A percentile compares a stretch with the other conserved stretches of the same genome.
These are phyloP conservation scores for Solanum gandarillasii DNA, from an alignment of 257 asterid genomes.

Conservation along the genomic window DNA sequence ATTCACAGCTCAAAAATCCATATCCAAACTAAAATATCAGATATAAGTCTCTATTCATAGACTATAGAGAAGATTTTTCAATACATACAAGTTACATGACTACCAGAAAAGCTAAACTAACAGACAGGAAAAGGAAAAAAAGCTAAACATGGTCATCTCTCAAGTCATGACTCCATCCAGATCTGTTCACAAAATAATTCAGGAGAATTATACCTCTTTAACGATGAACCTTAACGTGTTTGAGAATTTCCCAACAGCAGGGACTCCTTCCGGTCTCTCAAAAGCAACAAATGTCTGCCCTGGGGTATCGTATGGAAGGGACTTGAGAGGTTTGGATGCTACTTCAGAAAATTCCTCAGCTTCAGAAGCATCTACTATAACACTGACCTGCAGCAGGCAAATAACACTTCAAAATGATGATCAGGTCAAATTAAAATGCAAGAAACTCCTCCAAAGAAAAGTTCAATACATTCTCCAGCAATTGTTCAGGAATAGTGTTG, in stretches of 20 bases:
- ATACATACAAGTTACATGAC: background rate
- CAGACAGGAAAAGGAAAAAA: background rate
- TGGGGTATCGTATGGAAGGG: slow-evolving; percentile 87
- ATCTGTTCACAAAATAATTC: background rate
- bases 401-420: slow-evolving; percentile 3
- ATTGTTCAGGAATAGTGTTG: slow-evolving; percentile 89
- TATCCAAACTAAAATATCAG: background rate
- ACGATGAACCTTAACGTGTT: slow-evolving; percentile 76
- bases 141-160: background rate
- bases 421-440: background rate
- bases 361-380: slow-evolving; percentile 91
- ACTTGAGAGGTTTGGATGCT: slow-evolving; percentile 64
- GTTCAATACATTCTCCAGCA: slow-evolving; percentile 69
- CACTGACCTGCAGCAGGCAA: slow-evolving; percentile 54
- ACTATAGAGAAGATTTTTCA: background rate
- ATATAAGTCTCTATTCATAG: background rate
- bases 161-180: background rate
- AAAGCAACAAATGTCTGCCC: slow-evolving; percentile 89
- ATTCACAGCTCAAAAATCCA: background rate
- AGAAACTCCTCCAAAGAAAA: background rate
- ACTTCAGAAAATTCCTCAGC: slow-evolving; percentile 93
- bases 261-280: slow-evolving; percentile 88
- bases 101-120: background rate
- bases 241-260: slow-evolving; percentile 89
- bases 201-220: slow-evolving; percentile 60